Conservation (phyloP, 768 basidiomycete species). For the Termitomyces sp. region DNA sequence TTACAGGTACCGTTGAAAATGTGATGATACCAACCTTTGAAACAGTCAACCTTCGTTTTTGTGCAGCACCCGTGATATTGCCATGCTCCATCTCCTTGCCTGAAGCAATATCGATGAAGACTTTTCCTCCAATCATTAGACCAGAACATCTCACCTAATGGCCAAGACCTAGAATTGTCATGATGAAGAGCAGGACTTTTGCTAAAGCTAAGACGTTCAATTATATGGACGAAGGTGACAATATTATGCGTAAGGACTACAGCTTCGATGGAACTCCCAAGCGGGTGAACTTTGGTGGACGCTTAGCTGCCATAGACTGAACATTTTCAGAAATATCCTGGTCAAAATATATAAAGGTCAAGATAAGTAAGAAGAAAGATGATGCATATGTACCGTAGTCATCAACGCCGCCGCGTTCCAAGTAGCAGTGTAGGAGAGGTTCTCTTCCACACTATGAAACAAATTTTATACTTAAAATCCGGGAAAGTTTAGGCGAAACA, state of each 20-base stretch:
- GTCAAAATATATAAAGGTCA: background rate
- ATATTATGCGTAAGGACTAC: background rate
- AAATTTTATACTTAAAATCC: background rate
- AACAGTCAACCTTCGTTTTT: no score
- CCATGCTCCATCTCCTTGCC: no score
- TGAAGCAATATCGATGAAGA: no score
- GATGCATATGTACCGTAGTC: conserved; percentile 26
- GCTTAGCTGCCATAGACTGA: conserved; percentile 25
- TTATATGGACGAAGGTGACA: background rate
- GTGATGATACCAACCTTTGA: no score
- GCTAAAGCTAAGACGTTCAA: background rate
- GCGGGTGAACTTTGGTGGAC: conserved; percentile 23
- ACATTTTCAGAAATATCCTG: conserved; percentile 35
- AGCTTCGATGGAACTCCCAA: conserved; percentile 18
- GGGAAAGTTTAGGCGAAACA: conserved; percentile 13
- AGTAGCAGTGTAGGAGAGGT: conserved; percentile 35
- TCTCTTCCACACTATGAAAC: conserved; percentile 29
- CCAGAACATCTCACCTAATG: no score
- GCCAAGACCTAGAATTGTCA: background rate
- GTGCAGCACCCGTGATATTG: no score
- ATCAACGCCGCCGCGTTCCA: conserved; percentile 41
- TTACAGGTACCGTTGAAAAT: no score
- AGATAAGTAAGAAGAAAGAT: background rate
- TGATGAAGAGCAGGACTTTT: background rate
- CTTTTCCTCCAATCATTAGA: no score